A percentile compares a stretch with the other conserved stretches of the same genome.
These are phyloP conservation scores for Coemansia sp. DNA, from an alignment of 192 early-diverging fungal genomes.

Conservation along the genomic window DNA sequence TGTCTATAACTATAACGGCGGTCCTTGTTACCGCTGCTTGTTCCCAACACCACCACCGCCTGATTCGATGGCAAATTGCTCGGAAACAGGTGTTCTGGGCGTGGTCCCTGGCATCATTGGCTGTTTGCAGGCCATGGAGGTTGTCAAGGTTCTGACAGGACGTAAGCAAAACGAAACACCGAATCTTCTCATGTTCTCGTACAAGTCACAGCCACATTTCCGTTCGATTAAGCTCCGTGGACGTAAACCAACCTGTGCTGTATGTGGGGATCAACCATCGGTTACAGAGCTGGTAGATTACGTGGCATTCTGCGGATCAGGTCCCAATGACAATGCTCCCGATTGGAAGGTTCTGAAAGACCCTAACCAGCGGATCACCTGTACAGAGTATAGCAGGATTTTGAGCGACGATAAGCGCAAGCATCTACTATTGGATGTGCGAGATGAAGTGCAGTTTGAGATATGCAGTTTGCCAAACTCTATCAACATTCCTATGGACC, in stretches of 20 bases:
- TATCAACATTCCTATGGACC: slow-evolving; percentile 56
- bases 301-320: slow-evolving; percentile 82
- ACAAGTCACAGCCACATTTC: slow-evolving; percentile 62
- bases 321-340: slow-evolving; percentile 70
- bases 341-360: slow-evolving; percentile 30
- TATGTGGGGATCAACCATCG: slow-evolving; percentile 84
- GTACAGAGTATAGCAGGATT: slow-evolving; percentile 54
- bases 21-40: slow-evolving; percentile 96
- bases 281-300: slow-evolving; percentile 86
- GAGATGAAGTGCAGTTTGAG: slow-evolving; percentile 77
- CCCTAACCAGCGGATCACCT: slow-evolving; percentile 48
- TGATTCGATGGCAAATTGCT: slow-evolving; percentile 84
- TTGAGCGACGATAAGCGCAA: background rate
- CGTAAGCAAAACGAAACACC: slow-evolving; percentile 56
- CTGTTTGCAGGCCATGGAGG: slow-evolving; percentile 86
- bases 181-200: slow-evolving; percentile 80
- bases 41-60: slow-evolving; percentile 90
- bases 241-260: slow-evolving; percentile 65
- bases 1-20: slow-evolving; percentile 84
- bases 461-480: slow-evolving; percentile 75
- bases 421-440: slow-evolving; percentile 86
- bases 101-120: slow-evolving; percentile 94
- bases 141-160: slow-evolving; percentile 78
- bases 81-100: slow-evolving; percentile 90
- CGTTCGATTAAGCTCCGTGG: slow-evolving; percentile 75